Evolutionary conservation across 805 yeast genomes (phyloP).

Genomic region (Kodamaea kaohsiungensis): DNA sequence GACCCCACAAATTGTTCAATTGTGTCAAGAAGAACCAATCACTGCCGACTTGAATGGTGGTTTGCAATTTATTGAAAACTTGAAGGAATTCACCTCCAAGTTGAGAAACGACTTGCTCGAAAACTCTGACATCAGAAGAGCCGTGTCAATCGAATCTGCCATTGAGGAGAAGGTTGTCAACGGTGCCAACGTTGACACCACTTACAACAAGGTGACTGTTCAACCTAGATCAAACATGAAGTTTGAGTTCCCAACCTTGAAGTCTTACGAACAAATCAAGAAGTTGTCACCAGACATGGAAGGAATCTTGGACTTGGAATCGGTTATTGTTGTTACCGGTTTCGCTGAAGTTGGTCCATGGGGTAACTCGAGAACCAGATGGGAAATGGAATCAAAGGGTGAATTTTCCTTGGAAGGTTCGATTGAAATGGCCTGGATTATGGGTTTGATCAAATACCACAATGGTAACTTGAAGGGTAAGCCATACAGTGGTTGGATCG

Average conservation of each 20-base stretch:
- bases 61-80: slow-evolving; percentile 86
- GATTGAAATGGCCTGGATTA: slow-evolving; percentile 99
- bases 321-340: slow-evolving; percentile 94
- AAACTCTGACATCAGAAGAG: slow-evolving; percentile 90
- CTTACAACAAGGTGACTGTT: slow-evolving; percentile 72
- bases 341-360: slow-evolving; percentile 99
- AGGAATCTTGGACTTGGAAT: slow-evolving; percentile 89
- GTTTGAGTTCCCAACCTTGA: slow-evolving; percentile 88
- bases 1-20: slow-evolving; percentile 79
- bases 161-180: slow-evolving; percentile 82
- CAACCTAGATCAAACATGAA: slow-evolving; percentile 95
- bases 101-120: slow-evolving; percentile 77
- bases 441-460: slow-evolving; percentile 96
- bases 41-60: slow-evolving; percentile 99
- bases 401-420: slow-evolving; percentile 96
- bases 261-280: slow-evolving; percentile 73
- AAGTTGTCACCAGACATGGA: slow-evolving; percentile 70
- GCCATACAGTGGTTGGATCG: slow-evolving; percentile 97
- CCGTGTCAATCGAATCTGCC: slow-evolving; percentile 91
- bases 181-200: slow-evolving; percentile 87
- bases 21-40: slow-evolving; percentile 92
- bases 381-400: slow-evolving; percentile 98
- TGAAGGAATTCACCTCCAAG: slow-evolving; percentile 81
- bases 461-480: slow-evolving; percentile 87
- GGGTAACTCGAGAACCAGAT: slow-evolving; percentile 98